Evolutionary conservation across 2,329 filamentous ascomycete genomes (phyloP), one percentile per base, ranked within the genome.

Genomic region (Colletotrichum navitas): DNA sequence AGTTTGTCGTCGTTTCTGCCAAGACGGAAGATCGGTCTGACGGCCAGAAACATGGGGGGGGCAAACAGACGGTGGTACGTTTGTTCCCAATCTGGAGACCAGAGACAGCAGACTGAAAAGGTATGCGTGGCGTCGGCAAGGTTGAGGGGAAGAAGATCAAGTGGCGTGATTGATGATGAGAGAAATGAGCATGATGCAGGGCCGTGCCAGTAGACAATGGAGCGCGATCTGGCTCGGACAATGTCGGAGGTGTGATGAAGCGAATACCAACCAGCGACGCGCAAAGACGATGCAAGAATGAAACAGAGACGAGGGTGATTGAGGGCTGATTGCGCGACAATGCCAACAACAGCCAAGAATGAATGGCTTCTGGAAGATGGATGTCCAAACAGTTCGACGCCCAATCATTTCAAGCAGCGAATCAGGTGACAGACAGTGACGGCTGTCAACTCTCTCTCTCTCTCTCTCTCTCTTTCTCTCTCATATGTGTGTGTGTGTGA

Each of bases 111-210:
- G 55, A 12, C n/a, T 29, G 26, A 18, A 34, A 60, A 36, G 34
- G 16, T 43, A 24, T 56, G 18, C 32, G 41, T 58, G 59, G 58
- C 65, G 49, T 21, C n/a, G n/a, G 32, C 24, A 24, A 63, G 45
- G 58, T 26, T 36, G 32, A 36, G n/a, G n/a, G 6, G n/a, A 36
- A 62, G 29, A 62, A 68, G 43, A 51, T 16, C 34, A 58, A 68
- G 56, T 62, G 63, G 68, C 43, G 56, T 41, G 49, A 24, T 39
- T n/a, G 65, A n/a, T 21, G 58, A 24, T 45, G 63, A 41, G 41
- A 71, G 68, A 71, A 67, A 71, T 63, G 63, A 52, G 49, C 55
- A 71, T 68, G 68, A 68, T 68, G 63, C 56, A 45, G 56, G 55
- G n/a, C 54, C 64, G 51, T 67, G 56, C 68, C 63, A 58, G 51